Percentiles rank a stretch among this genome's conserved stretches.
These are phyloP conservation scores for Neostapfia colusana DNA, from an alignment of 176 grass and related monocot genomes.

Conservation along the genomic window DNA sequence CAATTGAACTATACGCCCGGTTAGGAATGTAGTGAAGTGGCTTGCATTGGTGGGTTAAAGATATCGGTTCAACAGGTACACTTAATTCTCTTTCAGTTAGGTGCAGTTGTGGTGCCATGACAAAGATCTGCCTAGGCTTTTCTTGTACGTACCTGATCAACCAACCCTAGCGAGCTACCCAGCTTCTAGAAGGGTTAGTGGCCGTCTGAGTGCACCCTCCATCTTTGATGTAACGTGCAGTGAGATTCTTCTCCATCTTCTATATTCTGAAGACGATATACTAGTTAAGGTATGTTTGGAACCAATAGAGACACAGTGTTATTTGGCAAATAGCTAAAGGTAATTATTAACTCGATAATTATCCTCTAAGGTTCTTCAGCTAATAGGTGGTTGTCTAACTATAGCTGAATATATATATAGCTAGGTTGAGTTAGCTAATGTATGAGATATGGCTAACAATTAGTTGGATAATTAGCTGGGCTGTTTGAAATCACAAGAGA, in stretches of 20 bases:
- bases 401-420: too few relatives aligned
- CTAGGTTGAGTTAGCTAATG: too few relatives aligned
- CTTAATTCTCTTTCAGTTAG: slow-evolving; percentile 19
- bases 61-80: neutral
- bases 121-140: slow-evolving; percentile 18
- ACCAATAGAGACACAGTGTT: too few relatives aligned
- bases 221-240: slow-evolving; percentile 29
- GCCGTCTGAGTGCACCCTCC: slow-evolving; percentile 20
- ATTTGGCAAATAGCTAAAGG: too few relatives aligned
- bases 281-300: neutral
- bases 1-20: neutral
- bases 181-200: slow-evolving; percentile 39
- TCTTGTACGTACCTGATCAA: neutral
- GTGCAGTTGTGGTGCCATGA: slow-evolving; percentile 37
- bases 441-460: too few relatives aligned
- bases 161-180: slow-evolving; percentile 26
- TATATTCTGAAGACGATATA: slow-evolving; percentile 6
- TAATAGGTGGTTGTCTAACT: too few relatives aligned
- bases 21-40: neutral
- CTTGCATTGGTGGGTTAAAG: neutral
- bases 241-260: slow-evolving; percentile 2
- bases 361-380: too few relatives aligned
- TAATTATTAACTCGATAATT: too few relatives aligned
- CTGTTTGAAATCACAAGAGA: too few relatives aligned
- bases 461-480: too few relatives aligned